Evolutionary conservation across 1,139 yeast species (phyloP), one percentile per base, ranked within the genome.

Genomic region (Blastobotrys niveus): DNA sequence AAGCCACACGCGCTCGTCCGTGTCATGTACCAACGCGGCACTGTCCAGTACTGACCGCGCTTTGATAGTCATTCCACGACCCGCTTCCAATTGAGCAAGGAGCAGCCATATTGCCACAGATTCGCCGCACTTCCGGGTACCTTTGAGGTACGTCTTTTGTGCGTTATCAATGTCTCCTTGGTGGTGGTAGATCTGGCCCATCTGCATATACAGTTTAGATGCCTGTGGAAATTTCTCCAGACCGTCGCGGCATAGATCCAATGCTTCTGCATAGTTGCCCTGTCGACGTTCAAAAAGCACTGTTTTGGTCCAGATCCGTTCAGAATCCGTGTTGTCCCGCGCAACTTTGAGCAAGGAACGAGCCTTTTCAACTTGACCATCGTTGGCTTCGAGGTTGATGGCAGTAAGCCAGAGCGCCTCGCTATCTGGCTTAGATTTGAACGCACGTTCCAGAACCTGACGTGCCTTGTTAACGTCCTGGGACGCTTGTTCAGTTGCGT

Each of bases 31-130:
- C 14, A 79, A 54, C 3, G 85, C 61, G 0, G 87, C 95, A 29
- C 77, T 67, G 54, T 87, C 96, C 14, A 88, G 62, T 1, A 75
- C 70, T 0, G 95, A 80, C 46, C 96, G 74, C 0, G 95, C 91
- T 48, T 77, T 71, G 3, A 81, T 73, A 7, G 72, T 67, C 0
- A 67, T 67, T 5, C 72, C 60, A 5, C 61, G 52, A 1, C 58
- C 43, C 45, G 72, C 76, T 50, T 81, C 83, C 2, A 78, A 51
- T 1, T 60, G 53, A 0, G 88, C 70, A n/a, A 79, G 59, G 3
- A 66, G 50, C 1, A 77, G 61, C 93, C 95, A 86, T 5, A 87
- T 52, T 1, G 63, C 53, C 0, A 70, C 59, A 2, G 68, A 66
- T 0, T 61, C 40, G 0, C 82, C 77, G 38, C 80, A 66, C 1